Conservation (phyloP, 2,329 filamentous ascomycete genomes). For the Colletotrichum somersetense region DNA sequence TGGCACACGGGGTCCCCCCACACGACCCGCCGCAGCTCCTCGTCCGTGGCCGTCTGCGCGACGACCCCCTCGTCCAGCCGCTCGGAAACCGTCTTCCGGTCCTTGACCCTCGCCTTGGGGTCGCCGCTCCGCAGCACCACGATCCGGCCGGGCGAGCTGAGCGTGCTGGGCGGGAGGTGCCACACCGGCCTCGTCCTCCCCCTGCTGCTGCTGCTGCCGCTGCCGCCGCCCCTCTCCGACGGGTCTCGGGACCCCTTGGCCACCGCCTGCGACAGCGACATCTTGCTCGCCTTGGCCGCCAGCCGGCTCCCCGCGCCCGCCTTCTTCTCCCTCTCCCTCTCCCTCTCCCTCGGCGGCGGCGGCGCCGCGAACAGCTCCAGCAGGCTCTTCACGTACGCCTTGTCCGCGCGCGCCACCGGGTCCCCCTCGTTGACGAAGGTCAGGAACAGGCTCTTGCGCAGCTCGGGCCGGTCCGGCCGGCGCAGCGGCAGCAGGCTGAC, state of each 20-base stretch:
- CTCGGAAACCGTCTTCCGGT: slow-evolving; percentile 63
- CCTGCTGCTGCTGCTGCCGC: slow-evolving; percentile 21
- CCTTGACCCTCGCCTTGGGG: slow-evolving; percentile 52
- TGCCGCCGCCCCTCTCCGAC: slow-evolving; percentile 46
- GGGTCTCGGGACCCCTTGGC: slow-evolving; percentile 18
- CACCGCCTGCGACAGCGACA: slow-evolving; percentile 41
- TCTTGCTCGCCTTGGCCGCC: slow-evolving; percentile 17
- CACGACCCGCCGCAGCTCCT: slow-evolving; percentile 75
- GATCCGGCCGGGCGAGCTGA: slow-evolving; percentile 78
- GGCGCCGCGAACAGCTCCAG: slow-evolving; percentile 78
- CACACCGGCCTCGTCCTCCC: slow-evolving; percentile 58
- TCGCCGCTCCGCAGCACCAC: slow-evolving; percentile 73
- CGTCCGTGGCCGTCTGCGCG: slow-evolving; percentile 76
- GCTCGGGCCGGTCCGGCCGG: slow-evolving; percentile 63
- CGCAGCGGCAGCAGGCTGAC: slow-evolving; percentile 77
- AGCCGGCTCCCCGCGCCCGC: slow-evolving; percentile 15
- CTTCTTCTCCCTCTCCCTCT: slow-evolving; percentile 36
- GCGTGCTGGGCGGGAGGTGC: slow-evolving; percentile 73
- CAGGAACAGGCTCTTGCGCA: slow-evolving; percentile 79
- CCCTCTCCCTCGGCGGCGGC: slow-evolving; percentile 60
- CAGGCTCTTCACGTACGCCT: slow-evolving; percentile 78
- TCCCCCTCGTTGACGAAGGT: slow-evolving; percentile 90
- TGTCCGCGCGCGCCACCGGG: slow-evolving; percentile 82
- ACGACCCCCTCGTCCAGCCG: slow-evolving; percentile 71
- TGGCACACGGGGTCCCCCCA: slow-evolving; percentile 88